Base-by-base conservation (phyloP, 305 asterid genomes). In the Fraxinus angustifolia region DNA sequence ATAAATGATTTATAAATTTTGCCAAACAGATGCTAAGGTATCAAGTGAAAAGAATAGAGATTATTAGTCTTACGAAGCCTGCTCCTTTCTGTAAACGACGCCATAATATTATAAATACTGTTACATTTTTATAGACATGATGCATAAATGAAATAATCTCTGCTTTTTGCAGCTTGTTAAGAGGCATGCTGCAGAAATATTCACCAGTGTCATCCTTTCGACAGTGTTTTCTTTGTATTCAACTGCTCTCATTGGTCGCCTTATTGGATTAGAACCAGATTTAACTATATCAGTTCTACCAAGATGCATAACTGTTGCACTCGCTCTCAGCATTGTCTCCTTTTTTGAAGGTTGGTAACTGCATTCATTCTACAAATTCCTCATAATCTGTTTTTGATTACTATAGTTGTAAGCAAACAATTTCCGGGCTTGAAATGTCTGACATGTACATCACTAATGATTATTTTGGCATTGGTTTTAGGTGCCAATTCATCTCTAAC, bases 111-210 rank as follows among this genome's bases (percentile, higher is more conserved):
- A 26, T 6, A 60, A 60, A 6, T 60, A 19, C 72, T 62, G 12
- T 10, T 62, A 23, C 14, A 17, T 58, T 17, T 65, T 28, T 67
- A 67, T 11, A 28, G 73, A 67, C 73, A 12, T 1, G 19, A 3
- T 23, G 33, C 12, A 17, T 79, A 17, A 23, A 21, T 30, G 56
- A 53, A 72, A 70, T 78, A 26, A 10, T 36, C 8, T 30, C 17
- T 81, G 67, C 58, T 45, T 50, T 68, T 82, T 87, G 80, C 94
- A 93, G 99, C 93, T 95, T 78, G 98, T 95, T 81, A 91, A 94
- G 92, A 88, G 98, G 86, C 99, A 95, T 82, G 99, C 99, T 80
- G 94, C 99, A 45, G 99, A 94, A 91, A 95, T 95, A 85, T 92
- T 95, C 90, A 88, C 95, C 81, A 91, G 97, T 36, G 97, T 95